Evolutionary conservation across 495 filamentous ascomycete genomes (phyloP), one percentile per base, ranked within the genome.

Genomic region (Penicillium coprophilum): DNA sequence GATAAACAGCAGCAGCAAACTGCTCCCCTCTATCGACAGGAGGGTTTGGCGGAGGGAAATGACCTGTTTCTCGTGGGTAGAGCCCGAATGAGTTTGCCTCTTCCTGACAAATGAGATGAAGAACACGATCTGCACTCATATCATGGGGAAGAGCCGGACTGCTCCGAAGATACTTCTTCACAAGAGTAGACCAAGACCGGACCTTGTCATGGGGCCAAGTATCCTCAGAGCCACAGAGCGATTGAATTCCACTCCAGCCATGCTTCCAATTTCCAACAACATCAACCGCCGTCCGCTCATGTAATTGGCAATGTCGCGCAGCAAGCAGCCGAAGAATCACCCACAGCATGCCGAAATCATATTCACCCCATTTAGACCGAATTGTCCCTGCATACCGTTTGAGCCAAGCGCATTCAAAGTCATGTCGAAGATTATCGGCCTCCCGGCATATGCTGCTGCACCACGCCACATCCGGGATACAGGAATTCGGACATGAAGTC

Each of bases 51-150:
- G 49, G 17, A 7, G 68, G 67, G 12, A 60, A 60, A 11, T 61
- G 31, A 0, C 73, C 71, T 1, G 71, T 76, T 55, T 73, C 73
- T 4, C 70, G 53, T n/a, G 73, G 73, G 41, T 76, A 76, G 1
- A 76, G 60, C 11, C 73, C 73, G 36, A 76, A 76, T 0, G 73
- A 76, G 48, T 76, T 76, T 9, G 73, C 71, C 41, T 76, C 73
- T 57, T 76, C 71, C 21, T 66, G 63, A 30, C 73, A 76, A 20
- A 76, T 70, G 13, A 76, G 56, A 43, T 60, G 56, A 30, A 76
- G 50, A 8, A 76, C 45, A 0, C 60, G 61, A 0, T 64, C 63
- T 21, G 53, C 34, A 4, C 34, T 46, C 39, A 73, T 32, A 0
- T 46, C 61, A 60, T 76, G 71, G 3, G 71, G 60, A 7, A 74